These are phyloP conservation scores for Chlamydomonas incerta DNA, from an alignment of 139 green algal species.

Conservation along the genomic window DNA sequence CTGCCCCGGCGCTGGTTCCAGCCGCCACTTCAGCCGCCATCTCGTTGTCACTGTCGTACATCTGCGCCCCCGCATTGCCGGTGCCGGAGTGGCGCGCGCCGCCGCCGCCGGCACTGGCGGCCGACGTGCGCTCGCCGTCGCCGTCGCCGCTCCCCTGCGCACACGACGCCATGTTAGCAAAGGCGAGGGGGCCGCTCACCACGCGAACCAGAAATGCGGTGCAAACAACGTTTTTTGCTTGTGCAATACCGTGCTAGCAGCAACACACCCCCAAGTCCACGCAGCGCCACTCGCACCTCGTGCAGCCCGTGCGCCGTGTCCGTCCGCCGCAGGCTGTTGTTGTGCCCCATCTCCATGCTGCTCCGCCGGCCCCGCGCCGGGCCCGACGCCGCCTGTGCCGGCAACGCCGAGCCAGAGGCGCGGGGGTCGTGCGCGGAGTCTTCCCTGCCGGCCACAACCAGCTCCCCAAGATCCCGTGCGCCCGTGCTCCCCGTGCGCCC, in stretches of 20 bases:
- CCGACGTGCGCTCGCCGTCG: neutral
- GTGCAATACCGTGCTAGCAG: no score
- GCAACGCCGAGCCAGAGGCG: no score
- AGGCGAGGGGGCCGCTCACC: no score
- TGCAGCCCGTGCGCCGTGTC: constrained; percentile 6
- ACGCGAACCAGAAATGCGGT: no score
- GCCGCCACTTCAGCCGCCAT: neutral
- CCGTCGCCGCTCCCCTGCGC: neutral
- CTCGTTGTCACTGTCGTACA: neutral
- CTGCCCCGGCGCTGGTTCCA: neutral
- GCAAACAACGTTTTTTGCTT: no score
- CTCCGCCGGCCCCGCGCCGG: neutral
- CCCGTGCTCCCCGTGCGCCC: no score
- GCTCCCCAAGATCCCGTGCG: neutral
- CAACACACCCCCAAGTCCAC: no score
- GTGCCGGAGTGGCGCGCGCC: no score
- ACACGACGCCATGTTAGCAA: no score
- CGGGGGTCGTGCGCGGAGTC: neutral
- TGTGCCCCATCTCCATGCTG: neutral
- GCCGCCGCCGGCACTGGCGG: no score
- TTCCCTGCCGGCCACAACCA: neutral
- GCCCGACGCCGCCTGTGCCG: no score
- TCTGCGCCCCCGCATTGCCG: neutral
- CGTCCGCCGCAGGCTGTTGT: neutral
- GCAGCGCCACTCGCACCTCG: neutral